Evolutionary conservation across 2,329 filamentous ascomycete genomes (phyloP), one percentile per base, ranked within the genome.

Genomic region (Helicocarpus griseus): DNA sequence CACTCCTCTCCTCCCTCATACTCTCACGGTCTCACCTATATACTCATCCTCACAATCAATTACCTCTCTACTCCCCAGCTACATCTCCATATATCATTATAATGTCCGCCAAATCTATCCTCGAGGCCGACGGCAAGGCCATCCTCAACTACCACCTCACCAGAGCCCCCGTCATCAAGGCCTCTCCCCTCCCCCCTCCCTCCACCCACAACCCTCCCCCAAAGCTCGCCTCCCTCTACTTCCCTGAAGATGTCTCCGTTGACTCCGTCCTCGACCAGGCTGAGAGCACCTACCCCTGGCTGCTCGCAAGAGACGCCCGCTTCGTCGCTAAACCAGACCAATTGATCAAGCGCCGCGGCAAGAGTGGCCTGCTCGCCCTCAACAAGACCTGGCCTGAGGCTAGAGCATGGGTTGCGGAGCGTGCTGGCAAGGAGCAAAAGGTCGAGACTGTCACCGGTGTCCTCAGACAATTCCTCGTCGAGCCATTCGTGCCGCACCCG

Each of bases 61-160:
- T n/a, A n/a, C n/a, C n/a, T n/a, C n/a, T n/a, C n/a, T n/a, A n/a
- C n/a, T n/a, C n/a, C n/a, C n/a, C n/a, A n/a, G n/a, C n/a, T n/a
- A n/a, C n/a, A n/a, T n/a, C n/a, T n/a, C n/a, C n/a, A n/a, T n/a
- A n/a, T n/a, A n/a, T n/a, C 38, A 35, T 24, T 44, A 80, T 67
- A 67, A 94, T 94, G 89, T 89, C 88, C 71, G 88, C 93, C 74
- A 98, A 98, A 79, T 87, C 91, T 62, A 97, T 98, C 71, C 77
- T 87, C 80, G 93, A 98, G 81, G 91, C 91, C 80, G 93, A 98
- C 79, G 93, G 93, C 83, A 98, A 98, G 87, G 93, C 93, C 82
- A 97, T 98, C 79, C 82, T 98, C 82, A 97, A 96, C 87, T 98
- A 97, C 82, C 93, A 97, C 81, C 89, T 98, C 76, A 97, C 93